Base-by-base conservation (phyloP, 805 yeast species). In the Candida vartiovaarae region DNA sequence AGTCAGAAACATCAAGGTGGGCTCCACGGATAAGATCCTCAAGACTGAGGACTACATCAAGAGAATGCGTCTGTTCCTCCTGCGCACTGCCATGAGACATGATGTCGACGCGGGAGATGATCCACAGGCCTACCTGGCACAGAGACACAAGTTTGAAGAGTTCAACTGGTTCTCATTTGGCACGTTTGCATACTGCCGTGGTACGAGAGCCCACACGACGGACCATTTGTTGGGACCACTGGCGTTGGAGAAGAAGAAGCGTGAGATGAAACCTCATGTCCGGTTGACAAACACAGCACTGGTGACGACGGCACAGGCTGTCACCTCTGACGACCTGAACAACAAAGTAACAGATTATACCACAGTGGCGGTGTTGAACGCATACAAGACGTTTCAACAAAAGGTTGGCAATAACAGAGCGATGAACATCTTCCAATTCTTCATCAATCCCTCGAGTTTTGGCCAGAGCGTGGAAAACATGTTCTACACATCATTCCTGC, bases 391-490 rank as follows among this genome's bases (percentile, higher is more conserved):
- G 4, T 63, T 78, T 36, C 46, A 40, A 5, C 49, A 57, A 20
- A 32, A 32, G 26, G 66, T 63, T 36, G 57, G 60, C 7, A 65
- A 64, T 0, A 62, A 61, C 0, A 51, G 52, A 20, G 69, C 68
- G 7, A 68, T 88, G 7, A 76, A 77, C 43, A 66, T 89, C 38
- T 86, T 77, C 56, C 67, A 71, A 48, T 81, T 84, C 52, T 74
- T 86, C 40, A 67, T 90, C 20, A 80, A 91, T 58, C 96, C 96
- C 1, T 48, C 64, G 11, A 82, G 91, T 6, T 90, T 82, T 61
- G 69, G 84, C 1, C 89, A 82, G 58, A 75, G 89, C 1, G 80
- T 90, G 3, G 97, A 91, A 60, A 88, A 87, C 57, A 63, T 91
- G 54, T 90, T 90, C 55, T 85, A 81, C 55, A 73, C 86, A 0